Evolutionary conservation across 495 filamentous ascomycete species (phyloP).

Genomic region (Tetracladium setigerum): DNA sequence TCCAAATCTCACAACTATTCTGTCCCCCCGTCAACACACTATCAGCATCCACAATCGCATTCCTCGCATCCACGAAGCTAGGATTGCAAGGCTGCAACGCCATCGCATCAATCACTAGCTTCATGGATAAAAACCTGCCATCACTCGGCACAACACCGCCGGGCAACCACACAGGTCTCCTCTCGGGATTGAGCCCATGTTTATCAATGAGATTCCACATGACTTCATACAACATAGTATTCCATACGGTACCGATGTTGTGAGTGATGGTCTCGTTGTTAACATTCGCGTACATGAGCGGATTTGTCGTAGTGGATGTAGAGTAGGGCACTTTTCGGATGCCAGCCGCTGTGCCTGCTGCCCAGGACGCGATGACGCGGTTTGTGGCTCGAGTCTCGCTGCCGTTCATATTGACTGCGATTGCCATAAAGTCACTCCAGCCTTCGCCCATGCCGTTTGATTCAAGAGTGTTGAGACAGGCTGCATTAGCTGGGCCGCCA

Average conservation of each 20-base stretch:
- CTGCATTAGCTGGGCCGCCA: slow-evolving; percentile 42
- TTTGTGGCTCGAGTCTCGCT: slow-evolving; percentile 35
- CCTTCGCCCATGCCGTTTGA: slow-evolving; percentile 48
- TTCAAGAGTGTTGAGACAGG: slow-evolving; percentile 36
- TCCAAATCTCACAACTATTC: slow-evolving; percentile 46
- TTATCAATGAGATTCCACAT: slow-evolving; percentile 47
- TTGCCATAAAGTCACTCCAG: slow-evolving; percentile 47
- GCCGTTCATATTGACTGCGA: slow-evolving; percentile 40
- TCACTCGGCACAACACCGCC: slow-evolving; percentile 37
- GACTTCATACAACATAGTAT: slow-evolving; percentile 43
- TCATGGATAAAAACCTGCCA: slow-evolving; percentile 42
- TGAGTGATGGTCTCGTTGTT: slow-evolving; percentile 34
- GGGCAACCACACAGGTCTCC: slow-evolving; percentile 32
- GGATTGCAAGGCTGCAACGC: slow-evolving; percentile 48
- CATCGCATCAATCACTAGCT: slow-evolving; percentile 47
- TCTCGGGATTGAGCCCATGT: slow-evolving; percentile 35
- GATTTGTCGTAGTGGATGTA: slow-evolving; percentile 36
- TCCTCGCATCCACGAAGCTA: slow-evolving; percentile 39
- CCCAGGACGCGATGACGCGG: slow-evolving; percentile 40
- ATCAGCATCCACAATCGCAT: slow-evolving; percentile 48
- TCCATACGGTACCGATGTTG: slow-evolving; percentile 42
- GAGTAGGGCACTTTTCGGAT: slow-evolving; percentile 45
- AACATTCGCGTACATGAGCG: slow-evolving; percentile 35
- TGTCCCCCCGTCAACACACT: slow-evolving; percentile 38
- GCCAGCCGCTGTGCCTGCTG: slow-evolving; percentile 28